Evolutionary conservation across 768 basidiomycete genomes (phyloP).

Genomic region (Lactifluus pinguis): DNA sequence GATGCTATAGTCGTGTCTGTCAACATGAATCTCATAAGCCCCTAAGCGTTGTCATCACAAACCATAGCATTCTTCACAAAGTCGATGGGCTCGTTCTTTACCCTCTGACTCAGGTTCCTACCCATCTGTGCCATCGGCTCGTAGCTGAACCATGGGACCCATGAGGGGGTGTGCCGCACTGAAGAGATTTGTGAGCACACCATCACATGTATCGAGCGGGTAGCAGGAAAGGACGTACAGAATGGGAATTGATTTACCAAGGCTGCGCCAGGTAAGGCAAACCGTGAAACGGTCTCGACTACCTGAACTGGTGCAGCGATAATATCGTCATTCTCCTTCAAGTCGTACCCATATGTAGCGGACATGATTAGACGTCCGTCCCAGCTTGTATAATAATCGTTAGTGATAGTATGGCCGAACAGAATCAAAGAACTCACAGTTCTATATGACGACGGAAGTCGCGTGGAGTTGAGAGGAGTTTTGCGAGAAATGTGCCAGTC

Average conservation of each 20-base stretch:
- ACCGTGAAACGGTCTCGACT: background rate
- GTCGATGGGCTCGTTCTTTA: slow-evolving; percentile 2
- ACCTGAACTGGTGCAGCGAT: background rate
- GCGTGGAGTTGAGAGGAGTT: background rate
- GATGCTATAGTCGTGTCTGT: background rate
- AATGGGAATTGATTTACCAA: slow-evolving; percentile 6
- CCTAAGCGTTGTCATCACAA: background rate
- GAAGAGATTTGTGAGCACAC: background rate
- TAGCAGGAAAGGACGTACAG: background rate
- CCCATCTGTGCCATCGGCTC: background rate
- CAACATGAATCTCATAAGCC: background rate
- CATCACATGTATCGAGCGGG: background rate
- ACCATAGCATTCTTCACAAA: slow-evolving; percentile 6
- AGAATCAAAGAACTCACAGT: background rate
- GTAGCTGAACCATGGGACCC: slow-evolving; percentile 8
- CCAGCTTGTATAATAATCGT: background rate
- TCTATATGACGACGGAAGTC: background rate
- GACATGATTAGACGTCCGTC: background rate
- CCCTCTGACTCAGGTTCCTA: background rate
- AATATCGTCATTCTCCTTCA: background rate
- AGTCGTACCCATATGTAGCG: slow-evolving; percentile 1
- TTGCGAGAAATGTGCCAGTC: background rate
- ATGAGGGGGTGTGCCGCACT: slow-evolving; percentile 7
- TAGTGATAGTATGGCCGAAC: too few species aligned
- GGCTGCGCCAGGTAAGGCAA: background rate